Conservation (phyloP, 148 eudicot species). For the Persicaria tinctoria region DNA sequence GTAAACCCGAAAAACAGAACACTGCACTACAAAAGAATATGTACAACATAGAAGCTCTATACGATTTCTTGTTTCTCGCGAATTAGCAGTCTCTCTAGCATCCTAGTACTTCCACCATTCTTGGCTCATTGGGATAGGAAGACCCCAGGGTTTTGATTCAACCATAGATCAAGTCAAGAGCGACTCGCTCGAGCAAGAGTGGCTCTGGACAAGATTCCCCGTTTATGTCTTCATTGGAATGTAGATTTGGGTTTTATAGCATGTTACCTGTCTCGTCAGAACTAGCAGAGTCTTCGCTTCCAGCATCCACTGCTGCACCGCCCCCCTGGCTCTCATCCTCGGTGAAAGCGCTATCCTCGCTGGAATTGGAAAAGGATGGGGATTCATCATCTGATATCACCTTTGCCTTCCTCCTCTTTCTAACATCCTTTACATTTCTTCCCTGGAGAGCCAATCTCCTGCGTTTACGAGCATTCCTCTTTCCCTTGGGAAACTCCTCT, state of each 20-base stretch:
- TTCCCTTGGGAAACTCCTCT: conserved; percentile 79
- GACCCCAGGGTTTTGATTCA: too few relatives aligned
- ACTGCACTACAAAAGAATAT: not conserved
- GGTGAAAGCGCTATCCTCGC: conserved; percentile 52
- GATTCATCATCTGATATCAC: conserved; percentile 45
- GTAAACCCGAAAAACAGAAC: not conserved
- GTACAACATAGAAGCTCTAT: conserved; percentile 2
- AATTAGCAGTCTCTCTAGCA: not conserved
- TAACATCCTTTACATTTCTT: conserved; percentile 49
- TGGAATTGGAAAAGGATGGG: conserved; percentile 49
- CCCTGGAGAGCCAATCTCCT: conserved; percentile 60
- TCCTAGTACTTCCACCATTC: not conserved
- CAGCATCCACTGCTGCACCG: conserved; percentile 17
- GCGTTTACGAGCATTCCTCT: conserved; percentile 69
- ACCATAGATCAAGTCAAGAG: too few relatives aligned
- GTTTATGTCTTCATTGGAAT: not conserved
- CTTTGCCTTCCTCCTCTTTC: conserved; percentile 48
- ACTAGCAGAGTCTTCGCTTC: conserved; percentile 57
- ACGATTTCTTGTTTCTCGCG: not conserved
- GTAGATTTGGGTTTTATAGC: not conserved
- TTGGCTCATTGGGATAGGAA: too few relatives aligned
- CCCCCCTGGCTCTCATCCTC: conserved; percentile 64
- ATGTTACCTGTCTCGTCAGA: conserved; percentile 40
- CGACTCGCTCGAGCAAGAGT: too few relatives aligned
- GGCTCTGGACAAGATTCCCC: not conserved